These are phyloP conservation scores for Mychonastes homosphaera DNA, from an alignment of 139 green algal species.

Conservation along the genomic window DNA sequence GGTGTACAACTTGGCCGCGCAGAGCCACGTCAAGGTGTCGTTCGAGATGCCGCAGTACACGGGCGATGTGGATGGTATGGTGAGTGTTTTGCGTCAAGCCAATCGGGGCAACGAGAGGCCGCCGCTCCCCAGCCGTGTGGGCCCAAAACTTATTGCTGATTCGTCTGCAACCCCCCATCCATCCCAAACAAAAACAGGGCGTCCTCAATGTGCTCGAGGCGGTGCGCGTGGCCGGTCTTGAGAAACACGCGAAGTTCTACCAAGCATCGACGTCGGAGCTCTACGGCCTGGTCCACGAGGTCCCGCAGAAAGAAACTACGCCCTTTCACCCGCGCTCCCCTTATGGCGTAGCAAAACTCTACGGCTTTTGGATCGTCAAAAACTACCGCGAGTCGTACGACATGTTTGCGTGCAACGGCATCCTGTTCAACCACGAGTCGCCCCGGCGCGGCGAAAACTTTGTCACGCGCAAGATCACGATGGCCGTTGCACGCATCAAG, in stretches of 20 bases:
- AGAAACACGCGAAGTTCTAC: constrained; percentile 45
- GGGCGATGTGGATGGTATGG: constrained; percentile 40
- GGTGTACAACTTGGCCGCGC: constrained; percentile 71
- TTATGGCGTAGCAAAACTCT: constrained; percentile 68
- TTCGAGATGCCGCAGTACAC: constrained; percentile 66
- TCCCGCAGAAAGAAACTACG: constrained; percentile 56
- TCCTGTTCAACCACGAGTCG: constrained; percentile 79
- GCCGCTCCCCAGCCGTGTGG: too few relatives aligned
- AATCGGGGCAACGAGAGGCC: too few relatives aligned
- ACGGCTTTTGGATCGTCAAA: constrained; percentile 52
- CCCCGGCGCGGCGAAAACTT: constrained; percentile 65
- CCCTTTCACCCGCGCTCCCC: constrained; percentile 65
- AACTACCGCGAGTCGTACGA: constrained; percentile 70
- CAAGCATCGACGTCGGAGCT: constrained; percentile 70
- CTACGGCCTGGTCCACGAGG: constrained; percentile 58
- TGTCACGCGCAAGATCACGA: constrained; percentile 70
- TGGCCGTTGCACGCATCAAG: constrained; percentile 46
- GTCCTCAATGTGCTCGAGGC: constrained; percentile 58
- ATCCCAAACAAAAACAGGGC: too few relatives aligned
- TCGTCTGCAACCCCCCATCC: too few relatives aligned
- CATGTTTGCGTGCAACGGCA: constrained; percentile 68
- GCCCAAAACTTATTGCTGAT: too few relatives aligned
- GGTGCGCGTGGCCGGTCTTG: constrained; percentile 31
- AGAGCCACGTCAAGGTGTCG: constrained; percentile 60
- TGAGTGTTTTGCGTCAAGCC: too few relatives aligned